Evolutionary conservation across 179 eudicot species (phyloP).

Genomic region (Nepenthes alata): DNA sequence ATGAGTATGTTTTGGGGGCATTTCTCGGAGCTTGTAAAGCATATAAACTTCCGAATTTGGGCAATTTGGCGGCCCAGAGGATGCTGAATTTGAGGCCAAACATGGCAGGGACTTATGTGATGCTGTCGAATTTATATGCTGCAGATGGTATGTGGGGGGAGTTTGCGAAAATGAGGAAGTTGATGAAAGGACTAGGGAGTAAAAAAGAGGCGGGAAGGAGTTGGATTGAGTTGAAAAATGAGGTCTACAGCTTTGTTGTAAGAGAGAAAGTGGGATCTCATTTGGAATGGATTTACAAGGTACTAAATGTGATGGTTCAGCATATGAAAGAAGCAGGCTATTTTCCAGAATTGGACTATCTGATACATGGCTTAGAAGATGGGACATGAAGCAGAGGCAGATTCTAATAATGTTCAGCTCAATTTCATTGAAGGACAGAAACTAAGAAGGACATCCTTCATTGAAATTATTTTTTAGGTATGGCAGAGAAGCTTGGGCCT

Average conservation of each 20-base stretch:
- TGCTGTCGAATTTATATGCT: conserved; percentile 52
- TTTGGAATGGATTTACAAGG: conserved; percentile 34
- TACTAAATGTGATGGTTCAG: conserved; percentile 25
- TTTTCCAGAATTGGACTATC: conserved; percentile 23
- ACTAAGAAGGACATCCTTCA: not conserved
- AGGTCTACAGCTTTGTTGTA: conserved; percentile 52
- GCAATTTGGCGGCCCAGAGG: conserved; percentile 32
- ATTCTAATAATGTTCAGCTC: not conserved
- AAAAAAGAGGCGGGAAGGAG: conserved; percentile 82
- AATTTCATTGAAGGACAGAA: not conserved
- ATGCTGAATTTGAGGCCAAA: conserved; percentile 37
- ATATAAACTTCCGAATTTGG: conserved; percentile 40
- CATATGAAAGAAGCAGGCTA: conserved; percentile 37
- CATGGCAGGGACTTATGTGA: conserved; percentile 36
- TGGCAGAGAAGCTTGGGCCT: not conserved
- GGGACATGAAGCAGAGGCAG: conserved; percentile 12
- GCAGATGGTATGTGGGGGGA: conserved; percentile 61
- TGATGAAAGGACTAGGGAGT: conserved; percentile 38
- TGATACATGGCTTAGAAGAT: conserved; percentile 20
- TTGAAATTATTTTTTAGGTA: not conserved
- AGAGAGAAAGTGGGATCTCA: conserved; percentile 53
- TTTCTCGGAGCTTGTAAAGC: conserved; percentile 63
- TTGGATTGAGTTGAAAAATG: conserved; percentile 64
- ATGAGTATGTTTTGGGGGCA: conserved; percentile 65
- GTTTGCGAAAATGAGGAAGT: conserved; percentile 41